Conservation (phyloP, 2,329 filamentous ascomycete species). For the Aspergillus udagawae region DNA sequence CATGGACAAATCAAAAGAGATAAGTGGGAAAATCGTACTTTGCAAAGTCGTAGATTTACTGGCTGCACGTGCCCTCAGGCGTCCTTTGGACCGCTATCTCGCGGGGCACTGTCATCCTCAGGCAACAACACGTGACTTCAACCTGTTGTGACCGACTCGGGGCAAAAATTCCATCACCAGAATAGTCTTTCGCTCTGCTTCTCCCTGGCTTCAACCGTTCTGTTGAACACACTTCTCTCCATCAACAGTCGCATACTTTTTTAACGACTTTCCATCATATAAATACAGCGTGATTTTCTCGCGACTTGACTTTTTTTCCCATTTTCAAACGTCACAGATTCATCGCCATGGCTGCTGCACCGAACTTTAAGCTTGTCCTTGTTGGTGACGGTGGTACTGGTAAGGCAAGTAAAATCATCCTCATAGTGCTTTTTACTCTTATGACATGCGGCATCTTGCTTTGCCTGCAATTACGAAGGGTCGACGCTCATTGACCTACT, state of each 20-base stretch:
- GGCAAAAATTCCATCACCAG: slow-evolving; percentile 29
- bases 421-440: slow-evolving; percentile 6
- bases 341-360: slow-evolving; percentile 62
- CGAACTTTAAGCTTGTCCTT: slow-evolving; percentile 99
- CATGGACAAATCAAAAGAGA: not conserved
- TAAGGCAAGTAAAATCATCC: slow-evolving; percentile 66
- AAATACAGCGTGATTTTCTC: slow-evolving; percentile 10
- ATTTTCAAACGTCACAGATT: slow-evolving; percentile 20
- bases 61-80: not conserved
- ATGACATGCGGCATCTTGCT: not conserved
- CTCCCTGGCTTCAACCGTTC: slow-evolving; percentile 22
- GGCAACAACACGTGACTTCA: slow-evolving; percentile 17
- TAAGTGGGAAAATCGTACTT: not conserved
- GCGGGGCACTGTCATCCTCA: slow-evolving; percentile 20
- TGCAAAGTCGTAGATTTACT: not conserved
- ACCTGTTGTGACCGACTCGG: slow-evolving; percentile 18
- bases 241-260: slow-evolving; percentile 20
- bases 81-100: not conserved
- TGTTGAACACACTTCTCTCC: slow-evolving; percentile 12
- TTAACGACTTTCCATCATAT: slow-evolving; percentile 16
- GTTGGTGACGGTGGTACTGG: slow-evolving; percentile 99
- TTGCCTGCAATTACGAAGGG: not conserved
- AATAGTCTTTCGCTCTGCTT: slow-evolving; percentile 23
- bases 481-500: not conserved
- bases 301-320: slow-evolving; percentile 8